Evolutionary conservation across 139 green algal genomes (phyloP).

Genomic region (Chlamydomonas sp.): DNA sequence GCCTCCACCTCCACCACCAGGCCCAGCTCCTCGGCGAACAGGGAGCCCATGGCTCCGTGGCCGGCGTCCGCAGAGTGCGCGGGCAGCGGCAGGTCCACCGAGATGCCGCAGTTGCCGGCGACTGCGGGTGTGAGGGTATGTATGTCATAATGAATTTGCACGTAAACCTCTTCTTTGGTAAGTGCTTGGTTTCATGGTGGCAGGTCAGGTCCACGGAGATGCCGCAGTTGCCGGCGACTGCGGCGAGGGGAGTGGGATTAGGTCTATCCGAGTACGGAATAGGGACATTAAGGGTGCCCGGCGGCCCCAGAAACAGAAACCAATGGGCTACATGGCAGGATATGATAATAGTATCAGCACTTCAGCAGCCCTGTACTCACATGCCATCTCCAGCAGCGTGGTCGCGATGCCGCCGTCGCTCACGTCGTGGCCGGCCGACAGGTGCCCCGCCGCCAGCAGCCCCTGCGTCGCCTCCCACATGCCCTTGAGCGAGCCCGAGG

Average conservation of each 20-base stretch:
- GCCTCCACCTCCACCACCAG: constrained; percentile 92
- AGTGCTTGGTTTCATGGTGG: too few relatives aligned
- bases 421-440: constrained; percentile 95
- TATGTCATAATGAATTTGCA: not conserved
- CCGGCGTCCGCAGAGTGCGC: constrained; percentile 31
- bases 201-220: constrained; percentile 71
- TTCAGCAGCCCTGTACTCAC: too few relatives aligned
- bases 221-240: constrained; percentile 72
- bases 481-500: constrained; percentile 67
- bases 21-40: constrained; percentile 98
- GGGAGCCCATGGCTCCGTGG: constrained; percentile 58
- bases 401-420: constrained; percentile 90
- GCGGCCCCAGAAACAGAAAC: too few relatives aligned
- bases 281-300: too few relatives aligned
- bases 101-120: constrained; percentile 74
- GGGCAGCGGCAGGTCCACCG: constrained; percentile 70
- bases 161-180: constrained; percentile 50
- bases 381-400: constrained; percentile 94
- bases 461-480: constrained; percentile 87
- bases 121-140: not conserved
- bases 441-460: constrained; percentile 71
- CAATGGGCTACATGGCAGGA: too few relatives aligned
- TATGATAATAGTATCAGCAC: too few relatives aligned
- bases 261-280: too few relatives aligned
- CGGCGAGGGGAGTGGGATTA: too few relatives aligned